Conservation (phyloP, 129 eudicot species). For the Chrysanthemum makinoi region DNA sequence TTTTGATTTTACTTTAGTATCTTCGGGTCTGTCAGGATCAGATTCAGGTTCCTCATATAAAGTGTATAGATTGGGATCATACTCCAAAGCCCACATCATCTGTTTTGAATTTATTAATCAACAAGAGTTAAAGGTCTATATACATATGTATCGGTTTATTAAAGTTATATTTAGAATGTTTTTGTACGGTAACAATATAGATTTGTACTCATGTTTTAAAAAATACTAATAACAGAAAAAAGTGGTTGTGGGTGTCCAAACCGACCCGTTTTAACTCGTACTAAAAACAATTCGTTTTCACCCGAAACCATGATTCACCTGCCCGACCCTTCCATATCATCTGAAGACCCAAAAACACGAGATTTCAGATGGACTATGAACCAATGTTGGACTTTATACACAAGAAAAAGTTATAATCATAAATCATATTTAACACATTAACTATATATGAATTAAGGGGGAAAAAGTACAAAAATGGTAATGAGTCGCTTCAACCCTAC, state of each 20-base stretch:
- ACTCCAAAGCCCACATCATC: conserved; percentile 99
- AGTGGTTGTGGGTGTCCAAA: neutral
- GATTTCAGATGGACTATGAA: neutral
- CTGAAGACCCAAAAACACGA: neutral
- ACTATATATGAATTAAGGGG: too few relatives aligned
- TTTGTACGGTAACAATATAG: neutral
- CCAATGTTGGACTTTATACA: too few relatives aligned
- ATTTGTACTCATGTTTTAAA: neutral
- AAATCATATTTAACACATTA: too few relatives aligned
- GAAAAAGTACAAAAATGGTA: too few relatives aligned
- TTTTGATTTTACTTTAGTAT: conserved; percentile 66
- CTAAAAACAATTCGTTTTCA: too few relatives aligned
- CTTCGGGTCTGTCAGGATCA: conserved; percentile 54
- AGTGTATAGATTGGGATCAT: conserved; percentile 59
- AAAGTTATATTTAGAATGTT: too few relatives aligned
- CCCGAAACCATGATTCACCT: neutral
- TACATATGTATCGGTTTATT: neutral
- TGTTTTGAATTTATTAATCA: conserved; percentile 32
- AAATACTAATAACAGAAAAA: neutral
- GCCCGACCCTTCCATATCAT: neutral
- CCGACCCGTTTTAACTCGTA: neutral
- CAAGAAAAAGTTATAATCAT: too few relatives aligned
- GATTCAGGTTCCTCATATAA: conserved; percentile 34
- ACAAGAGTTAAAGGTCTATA: neutral
- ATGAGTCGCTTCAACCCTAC: too few relatives aligned